phyloP scores from a whole-genome alignment of 805 yeast genomes.

The Candida nonsorbophila region DNA sequence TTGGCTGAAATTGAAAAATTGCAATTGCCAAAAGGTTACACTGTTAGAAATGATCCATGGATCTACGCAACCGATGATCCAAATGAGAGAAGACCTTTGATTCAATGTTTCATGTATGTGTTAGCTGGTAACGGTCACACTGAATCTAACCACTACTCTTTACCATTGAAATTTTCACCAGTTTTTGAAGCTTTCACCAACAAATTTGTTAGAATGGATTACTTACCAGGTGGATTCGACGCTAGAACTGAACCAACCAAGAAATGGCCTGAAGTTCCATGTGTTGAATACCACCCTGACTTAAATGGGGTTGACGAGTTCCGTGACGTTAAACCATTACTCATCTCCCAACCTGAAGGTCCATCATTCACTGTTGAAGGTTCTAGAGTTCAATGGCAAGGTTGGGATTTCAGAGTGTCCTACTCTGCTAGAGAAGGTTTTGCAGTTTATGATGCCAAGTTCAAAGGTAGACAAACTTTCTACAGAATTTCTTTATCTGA shows the following conservation, averaged over 20 bases:
- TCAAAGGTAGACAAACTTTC: constrained; percentile 71
- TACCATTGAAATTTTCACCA: constrained; percentile 69
- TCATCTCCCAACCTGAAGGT: constrained; percentile 73
- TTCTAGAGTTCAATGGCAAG: constrained; percentile 69
- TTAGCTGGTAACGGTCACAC: constrained; percentile 56
- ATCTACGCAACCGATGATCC: constrained; percentile 77
- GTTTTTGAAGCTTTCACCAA: constrained; percentile 59
- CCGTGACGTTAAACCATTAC: constrained; percentile 65
- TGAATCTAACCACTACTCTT: constrained; percentile 71
- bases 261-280: constrained; percentile 55
- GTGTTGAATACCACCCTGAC: constrained; percentile 72
- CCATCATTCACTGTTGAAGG: constrained; percentile 61
- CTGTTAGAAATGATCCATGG: constrained; percentile 73
- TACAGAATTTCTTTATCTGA: constrained; percentile 72
- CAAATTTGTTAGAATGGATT: constrained; percentile 67
- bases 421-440: constrained; percentile 76
- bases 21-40: constrained; percentile 52
- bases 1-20: constrained; percentile 62
- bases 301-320: constrained; percentile 45
- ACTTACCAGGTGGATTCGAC: constrained; percentile 67
- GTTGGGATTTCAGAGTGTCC: constrained; percentile 73
- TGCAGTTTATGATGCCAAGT: constrained; percentile 64
- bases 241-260: constrained; percentile 51
- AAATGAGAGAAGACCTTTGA: constrained; percentile 53
- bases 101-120: constrained; percentile 73